These are phyloP conservation scores for Nicotiana rustica DNA, from an alignment of 305 asterid genomes.

Conservation along the genomic window DNA sequence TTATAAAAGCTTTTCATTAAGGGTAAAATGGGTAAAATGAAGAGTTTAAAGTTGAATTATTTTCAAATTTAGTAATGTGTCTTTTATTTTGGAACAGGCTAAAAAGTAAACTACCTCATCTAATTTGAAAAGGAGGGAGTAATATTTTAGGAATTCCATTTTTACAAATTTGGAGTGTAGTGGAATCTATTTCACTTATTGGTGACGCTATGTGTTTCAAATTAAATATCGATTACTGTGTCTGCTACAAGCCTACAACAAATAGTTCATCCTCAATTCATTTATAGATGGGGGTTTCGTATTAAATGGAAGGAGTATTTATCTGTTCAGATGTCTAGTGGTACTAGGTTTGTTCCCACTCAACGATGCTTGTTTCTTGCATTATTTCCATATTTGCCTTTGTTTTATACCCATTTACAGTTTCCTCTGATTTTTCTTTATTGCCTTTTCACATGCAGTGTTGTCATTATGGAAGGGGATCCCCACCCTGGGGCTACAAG, in stretches of 20 bases:
- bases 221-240: neutral
- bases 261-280: neutral
- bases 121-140: too few relatives aligned
- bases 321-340: neutral
- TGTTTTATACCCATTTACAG: neutral
- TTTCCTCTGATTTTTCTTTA: conserved; percentile 28
- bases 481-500: conserved; percentile 77
- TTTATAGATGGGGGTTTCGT: neutral
- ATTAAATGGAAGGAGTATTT: neutral
- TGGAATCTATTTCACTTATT: neutral
- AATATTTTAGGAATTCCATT: neutral
- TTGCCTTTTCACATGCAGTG: conserved; percentile 59
- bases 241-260: neutral
- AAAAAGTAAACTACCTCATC: too few relatives aligned
- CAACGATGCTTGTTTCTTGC: neutral
- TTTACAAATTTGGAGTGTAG: conserved; percentile 3
- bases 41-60: too few relatives aligned
- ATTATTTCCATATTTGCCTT: neutral
- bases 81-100: too few relatives aligned
- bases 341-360: neutral
- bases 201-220: neutral
- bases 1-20: too few relatives aligned
- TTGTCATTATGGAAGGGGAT: conserved; percentile 83
- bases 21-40: too few relatives aligned
- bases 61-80: too few relatives aligned